Conservation (phyloP, 345 rosid genomes). For the Leavenworthia alabamica region DNA sequence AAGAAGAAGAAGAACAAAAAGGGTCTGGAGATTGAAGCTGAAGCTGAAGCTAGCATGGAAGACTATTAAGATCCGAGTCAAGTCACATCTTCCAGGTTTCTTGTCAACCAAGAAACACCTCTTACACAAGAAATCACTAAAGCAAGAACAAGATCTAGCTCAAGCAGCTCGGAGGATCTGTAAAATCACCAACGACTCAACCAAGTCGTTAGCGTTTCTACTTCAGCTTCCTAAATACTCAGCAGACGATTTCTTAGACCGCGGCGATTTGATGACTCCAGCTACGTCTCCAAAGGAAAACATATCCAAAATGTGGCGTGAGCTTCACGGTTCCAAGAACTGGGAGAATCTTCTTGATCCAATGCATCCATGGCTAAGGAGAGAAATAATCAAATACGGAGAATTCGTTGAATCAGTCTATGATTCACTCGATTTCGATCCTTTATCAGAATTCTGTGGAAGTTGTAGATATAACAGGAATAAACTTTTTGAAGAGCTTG, state of each 20-base stretch:
- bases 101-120: slow-evolving; percentile 27
- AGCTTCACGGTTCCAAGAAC: slow-evolving; percentile 39
- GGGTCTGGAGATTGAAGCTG: slow-evolving; percentile 38
- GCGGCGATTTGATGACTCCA: slow-evolving; percentile 55
- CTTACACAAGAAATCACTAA: slow-evolving; percentile 17
- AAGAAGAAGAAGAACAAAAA: slow-evolving; percentile 26
- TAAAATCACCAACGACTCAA: slow-evolving; percentile 27
- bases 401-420: slow-evolving; percentile 52
- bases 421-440: slow-evolving; percentile 59
- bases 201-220: slow-evolving; percentile 37
- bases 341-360: slow-evolving; percentile 54
- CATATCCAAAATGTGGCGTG: slow-evolving; percentile 42
- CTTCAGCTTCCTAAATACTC: slow-evolving; percentile 37
- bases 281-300: slow-evolving; percentile 48
- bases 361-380: slow-evolving; percentile 46
- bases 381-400: slow-evolving; percentile 53
- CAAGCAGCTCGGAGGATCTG: slow-evolving; percentile 12
- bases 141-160: slow-evolving; percentile 15
- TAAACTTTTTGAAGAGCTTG: slow-evolving; percentile 47
- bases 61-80: slow-evolving; percentile 30
- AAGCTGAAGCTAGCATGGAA: slow-evolving; percentile 36
- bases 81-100: slow-evolving; percentile 25
- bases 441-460: slow-evolving; percentile 54
- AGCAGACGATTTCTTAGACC: slow-evolving; percentile 46
- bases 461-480: slow-evolving; percentile 48